phyloP scores from a whole-genome alignment of 805 yeast genomes.

The Starmerella bombicola region DNA sequence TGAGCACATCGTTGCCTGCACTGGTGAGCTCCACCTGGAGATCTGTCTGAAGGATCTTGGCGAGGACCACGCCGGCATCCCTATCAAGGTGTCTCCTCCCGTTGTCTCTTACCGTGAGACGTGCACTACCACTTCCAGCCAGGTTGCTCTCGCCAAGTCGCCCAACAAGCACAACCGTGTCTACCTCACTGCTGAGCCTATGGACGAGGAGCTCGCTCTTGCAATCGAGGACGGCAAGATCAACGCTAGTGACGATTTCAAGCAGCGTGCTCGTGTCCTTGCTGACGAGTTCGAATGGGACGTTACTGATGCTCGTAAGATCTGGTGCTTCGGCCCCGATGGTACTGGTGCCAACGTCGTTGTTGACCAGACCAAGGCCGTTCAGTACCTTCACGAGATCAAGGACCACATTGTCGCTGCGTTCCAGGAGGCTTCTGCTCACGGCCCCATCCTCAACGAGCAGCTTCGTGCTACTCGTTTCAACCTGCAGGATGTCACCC shows the following conservation, averaged over 20 bases:
- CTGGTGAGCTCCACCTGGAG: slow-evolving; percentile 99
- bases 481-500: slow-evolving; percentile 97
- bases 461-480: slow-evolving; percentile 89
- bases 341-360: slow-evolving; percentile 98
- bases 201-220: slow-evolving; percentile 78
- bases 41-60: slow-evolving; percentile 92
- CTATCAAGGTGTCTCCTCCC: slow-evolving; percentile 94
- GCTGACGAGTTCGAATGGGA: slow-evolving; percentile 99
- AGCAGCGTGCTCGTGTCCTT: slow-evolving; percentile 96
- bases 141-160: slow-evolving; percentile 94
- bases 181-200: slow-evolving; percentile 93
- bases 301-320: slow-evolving; percentile 99
- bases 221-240: slow-evolving; percentile 91
- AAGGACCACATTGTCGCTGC: slow-evolving; percentile 99
- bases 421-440: slow-evolving; percentile 99
- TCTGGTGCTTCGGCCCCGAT: slow-evolving; percentile 99
- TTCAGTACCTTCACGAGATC: slow-evolving; percentile 96
- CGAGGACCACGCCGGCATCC: slow-evolving; percentile 99
- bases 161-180: slow-evolving; percentile 99
- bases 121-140: slow-evolving; percentile 83
- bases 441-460: slow-evolving; percentile 98
- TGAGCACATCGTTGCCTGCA: slow-evolving; percentile 99
- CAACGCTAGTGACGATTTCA: slow-evolving; percentile 94
- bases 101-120: slow-evolving; percentile 99
- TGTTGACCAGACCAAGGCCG: slow-evolving; percentile 98